Conservation (phyloP, 805 yeast species). For the Ascoidea rubescens region DNA sequence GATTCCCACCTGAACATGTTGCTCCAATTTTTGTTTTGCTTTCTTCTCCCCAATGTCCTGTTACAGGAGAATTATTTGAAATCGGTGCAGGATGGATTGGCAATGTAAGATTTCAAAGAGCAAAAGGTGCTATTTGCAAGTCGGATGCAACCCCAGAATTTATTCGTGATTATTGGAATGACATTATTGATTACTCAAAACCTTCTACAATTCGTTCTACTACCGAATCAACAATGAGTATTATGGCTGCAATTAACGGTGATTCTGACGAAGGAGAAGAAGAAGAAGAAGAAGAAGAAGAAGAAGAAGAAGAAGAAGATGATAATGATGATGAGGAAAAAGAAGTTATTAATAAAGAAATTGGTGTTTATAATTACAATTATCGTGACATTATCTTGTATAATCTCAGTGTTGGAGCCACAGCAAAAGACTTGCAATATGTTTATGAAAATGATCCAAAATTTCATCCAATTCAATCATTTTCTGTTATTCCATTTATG, state of each 20-base stretch:
- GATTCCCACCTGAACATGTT: slow-evolving; percentile 76
- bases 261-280: slow-evolving; percentile 18
- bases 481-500: slow-evolving; percentile 70
- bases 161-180: slow-evolving; percentile 51
- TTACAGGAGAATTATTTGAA: slow-evolving; percentile 76
- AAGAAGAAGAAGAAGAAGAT: slow-evolving; percentile 29
- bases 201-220: slow-evolving; percentile 43
- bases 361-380: slow-evolving; percentile 37
- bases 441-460: slow-evolving; percentile 63
- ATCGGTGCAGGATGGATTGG: slow-evolving; percentile 97
- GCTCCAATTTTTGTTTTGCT: slow-evolving; percentile 80
- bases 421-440: slow-evolving; percentile 59
- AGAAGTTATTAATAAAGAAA: slow-evolving; percentile 25
- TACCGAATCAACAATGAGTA: slow-evolving; percentile 69
- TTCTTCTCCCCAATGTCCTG: slow-evolving; percentile 59
- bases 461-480: slow-evolving; percentile 80
- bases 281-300: slow-evolving; percentile 27
- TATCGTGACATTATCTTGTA: slow-evolving; percentile 68
- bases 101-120: slow-evolving; percentile 88
- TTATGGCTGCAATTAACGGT: slow-evolving; percentile 45
- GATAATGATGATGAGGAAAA: slow-evolving; percentile 33
- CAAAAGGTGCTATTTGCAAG: slow-evolving; percentile 60
- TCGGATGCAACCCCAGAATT: slow-evolving; percentile 52
- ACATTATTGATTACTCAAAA: slow-evolving; percentile 49
- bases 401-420: slow-evolving; percentile 84